Evolutionary conservation across 2,329 filamentous ascomycete genomes (phyloP), one percentile per base, ranked within the genome.

Genomic region (Dothistroma septosporum): DNA sequence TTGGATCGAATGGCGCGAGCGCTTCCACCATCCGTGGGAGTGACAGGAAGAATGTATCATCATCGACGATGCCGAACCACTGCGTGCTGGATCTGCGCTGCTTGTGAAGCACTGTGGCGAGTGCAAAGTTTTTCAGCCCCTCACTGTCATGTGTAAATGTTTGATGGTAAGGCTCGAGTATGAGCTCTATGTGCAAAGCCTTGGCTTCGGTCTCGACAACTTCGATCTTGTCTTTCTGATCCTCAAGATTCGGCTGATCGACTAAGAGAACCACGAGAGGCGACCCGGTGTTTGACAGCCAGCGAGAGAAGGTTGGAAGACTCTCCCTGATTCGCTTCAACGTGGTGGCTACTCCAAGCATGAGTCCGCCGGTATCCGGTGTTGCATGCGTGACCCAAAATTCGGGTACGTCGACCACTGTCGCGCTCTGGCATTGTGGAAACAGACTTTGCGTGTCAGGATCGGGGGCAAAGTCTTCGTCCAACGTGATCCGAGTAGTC

Each of bases 11-110:
- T 12, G 66, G 61, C 16, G 46, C 44, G n/a, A 71, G 57, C 2
- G 62, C 60, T 16, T 68, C 50, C 24, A 70, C 22, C 59, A 69
- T 59, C 1, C 59, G 58, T 5, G 65, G 64, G 28, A 71, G 53
- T 2, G 68, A 69, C 16, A 69, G 53, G 48, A 71, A 71, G 61
- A 71, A 71, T 1, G 69, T 71, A 47, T 71, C 69, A 50, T 71
- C 69, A 52, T 71, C 68, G 28, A 70, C 69, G 33, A 71, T 55
- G 28, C 65, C 68, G 48, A 69, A 67, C 69, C 69, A 71, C 52
- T 60, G 52, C 1, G 69, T 71, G 9, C 55, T 55, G 11, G 61
- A 22, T 48, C 62, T 57, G 3, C 57, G 57, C 33, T 66, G 24
- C 44, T 63, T 64, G 48, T 66, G 48, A 24, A 71, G 57, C 11